These are phyloP conservation scores for Cryphonectria japonica DNA, from an alignment of 2,329 filamentous ascomycete species.

Conservation along the genomic window DNA sequence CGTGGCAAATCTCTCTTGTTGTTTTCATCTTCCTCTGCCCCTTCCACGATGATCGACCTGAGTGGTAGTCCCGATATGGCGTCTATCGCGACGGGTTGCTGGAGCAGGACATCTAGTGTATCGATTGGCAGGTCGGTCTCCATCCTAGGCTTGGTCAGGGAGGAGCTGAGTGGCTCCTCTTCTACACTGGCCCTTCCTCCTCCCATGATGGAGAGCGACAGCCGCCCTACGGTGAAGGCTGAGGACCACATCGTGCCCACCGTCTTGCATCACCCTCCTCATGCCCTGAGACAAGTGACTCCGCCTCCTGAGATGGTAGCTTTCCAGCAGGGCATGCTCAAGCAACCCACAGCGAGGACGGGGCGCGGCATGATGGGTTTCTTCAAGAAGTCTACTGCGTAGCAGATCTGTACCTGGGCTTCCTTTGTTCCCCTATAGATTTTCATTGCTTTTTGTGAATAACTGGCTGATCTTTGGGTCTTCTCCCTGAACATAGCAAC, in stretches of 20 bases:
- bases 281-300: slow-evolving; percentile 28
- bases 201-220: neutral
- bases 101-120: neutral
- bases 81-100: neutral
- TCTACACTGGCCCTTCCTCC: neutral
- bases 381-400: slow-evolving; percentile 22
- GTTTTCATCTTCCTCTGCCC: slow-evolving; percentile 1
- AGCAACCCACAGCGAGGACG: neutral
- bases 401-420: neutral
- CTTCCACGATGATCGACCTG: neutral
- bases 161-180: slow-evolving; percentile 12
- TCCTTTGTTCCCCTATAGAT: neutral
- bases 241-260: neutral
- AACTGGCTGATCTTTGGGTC: slow-evolving; percentile 31
- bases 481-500: slow-evolving; percentile 49
- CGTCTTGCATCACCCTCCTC: neutral
- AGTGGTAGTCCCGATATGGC: neutral
- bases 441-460: neutral
- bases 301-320: slow-evolving; percentile 22
- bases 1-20: slow-evolving; percentile 27
- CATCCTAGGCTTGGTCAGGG: neutral
- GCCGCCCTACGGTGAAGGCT: neutral
- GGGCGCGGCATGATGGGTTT: slow-evolving; percentile 13
- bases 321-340: neutral
- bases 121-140: neutral